phyloP scores from a whole-genome alignment of 441 rosid species.

The Aleurites moluccanus region DNA sequence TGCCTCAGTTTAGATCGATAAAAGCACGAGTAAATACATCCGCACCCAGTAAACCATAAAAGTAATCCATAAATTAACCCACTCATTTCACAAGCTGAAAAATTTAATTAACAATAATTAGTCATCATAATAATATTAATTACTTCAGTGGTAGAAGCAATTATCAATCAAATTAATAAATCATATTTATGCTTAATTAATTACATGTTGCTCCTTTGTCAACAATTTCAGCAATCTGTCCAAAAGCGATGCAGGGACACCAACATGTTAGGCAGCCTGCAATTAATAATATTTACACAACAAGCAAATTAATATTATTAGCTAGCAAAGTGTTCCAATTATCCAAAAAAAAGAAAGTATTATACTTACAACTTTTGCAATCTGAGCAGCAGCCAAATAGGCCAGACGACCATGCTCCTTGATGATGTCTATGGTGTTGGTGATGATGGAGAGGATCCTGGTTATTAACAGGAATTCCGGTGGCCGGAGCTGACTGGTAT shows the following conservation, averaged over 20 bases:
- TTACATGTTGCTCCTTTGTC: slow-evolving; percentile 48
- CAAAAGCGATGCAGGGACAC: slow-evolving; percentile 74
- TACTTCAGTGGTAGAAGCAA: no score
- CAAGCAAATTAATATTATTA: not conserved
- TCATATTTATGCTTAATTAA: no score
- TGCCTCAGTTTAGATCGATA: slow-evolving; percentile 32
- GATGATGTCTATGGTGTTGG: slow-evolving; percentile 3
- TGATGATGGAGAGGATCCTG: not conserved
- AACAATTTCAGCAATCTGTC: slow-evolving; percentile 58
- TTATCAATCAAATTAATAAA: not conserved
- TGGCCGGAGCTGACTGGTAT: not conserved
- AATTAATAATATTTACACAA: not conserved
- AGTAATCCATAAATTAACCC: slow-evolving; percentile 26
- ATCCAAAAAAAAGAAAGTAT: no score
- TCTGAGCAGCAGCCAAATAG: slow-evolving; percentile 28
- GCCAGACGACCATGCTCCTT: slow-evolving; percentile 28
- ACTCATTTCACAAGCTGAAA: slow-evolving; percentile 28
- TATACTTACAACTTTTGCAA: slow-evolving; percentile 23
- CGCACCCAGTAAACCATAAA: slow-evolving; percentile 15
- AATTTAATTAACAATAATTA: not conserved
- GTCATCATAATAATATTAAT: no score
- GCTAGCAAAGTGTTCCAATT: no score
- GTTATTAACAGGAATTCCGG: not conserved
- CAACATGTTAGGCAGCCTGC: slow-evolving; percentile 63
- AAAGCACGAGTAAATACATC: slow-evolving; percentile 25